phyloP scores from a whole-genome alignment of 179 eudicot genomes.

The Drosera spatulata region DNA sequence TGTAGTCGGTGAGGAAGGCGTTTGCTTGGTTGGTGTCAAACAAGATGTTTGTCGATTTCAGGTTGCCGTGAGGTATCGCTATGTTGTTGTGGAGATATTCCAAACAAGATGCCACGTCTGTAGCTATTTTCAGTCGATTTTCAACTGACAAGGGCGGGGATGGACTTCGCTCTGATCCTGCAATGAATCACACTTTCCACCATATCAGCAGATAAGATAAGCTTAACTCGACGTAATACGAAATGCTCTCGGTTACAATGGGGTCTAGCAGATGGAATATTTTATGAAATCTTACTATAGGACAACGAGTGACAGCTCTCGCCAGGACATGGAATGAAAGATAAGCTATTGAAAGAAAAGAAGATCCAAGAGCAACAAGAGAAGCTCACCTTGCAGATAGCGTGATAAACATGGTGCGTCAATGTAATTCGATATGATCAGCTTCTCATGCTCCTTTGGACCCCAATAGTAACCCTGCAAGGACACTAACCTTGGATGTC shows the following conservation, averaged over 20 bases:
- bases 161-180: constrained; percentile 28
- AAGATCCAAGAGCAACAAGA: background rate
- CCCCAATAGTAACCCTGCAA: constrained; percentile 74
- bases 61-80: constrained; percentile 70
- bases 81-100: constrained; percentile 55
- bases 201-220: too few relatives aligned
- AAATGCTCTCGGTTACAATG: too few relatives aligned
- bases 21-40: constrained; percentile 20
- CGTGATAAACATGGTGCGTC: constrained; percentile 53
- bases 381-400: constrained; percentile 44
- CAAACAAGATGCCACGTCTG: constrained; percentile 46
- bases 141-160: constrained; percentile 25
- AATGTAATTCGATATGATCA: constrained; percentile 43
- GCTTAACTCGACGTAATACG: too few relatives aligned
- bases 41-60: constrained; percentile 64
- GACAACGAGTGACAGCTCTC: too few relatives aligned
- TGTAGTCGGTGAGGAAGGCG: constrained; percentile 46
- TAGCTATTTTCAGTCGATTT: constrained; percentile 35
- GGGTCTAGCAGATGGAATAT: too few relatives aligned
- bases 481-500: constrained; percentile 55
- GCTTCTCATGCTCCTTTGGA: constrained; percentile 64
- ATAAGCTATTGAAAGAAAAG: too few relatives aligned
- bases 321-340: too few relatives aligned
- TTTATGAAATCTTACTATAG: too few relatives aligned
- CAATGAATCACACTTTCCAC: background rate